Evolutionary conservation across 345 rosid species (phyloP).

Genomic region (Moricandia arvensis): DNA sequence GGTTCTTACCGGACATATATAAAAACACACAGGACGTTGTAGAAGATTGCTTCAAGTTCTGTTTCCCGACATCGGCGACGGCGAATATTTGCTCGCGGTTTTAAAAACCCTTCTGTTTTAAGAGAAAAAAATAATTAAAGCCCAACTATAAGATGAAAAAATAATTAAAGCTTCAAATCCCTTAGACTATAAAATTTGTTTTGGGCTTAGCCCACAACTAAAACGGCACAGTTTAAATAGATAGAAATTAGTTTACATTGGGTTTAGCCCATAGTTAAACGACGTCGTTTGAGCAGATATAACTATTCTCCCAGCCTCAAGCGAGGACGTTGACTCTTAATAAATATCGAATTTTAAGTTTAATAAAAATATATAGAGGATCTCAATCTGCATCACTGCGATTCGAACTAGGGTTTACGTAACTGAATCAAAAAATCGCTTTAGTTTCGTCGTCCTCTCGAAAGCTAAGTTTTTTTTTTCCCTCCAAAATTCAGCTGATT

Average conservation of each 20-base stretch:
- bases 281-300: neutral
- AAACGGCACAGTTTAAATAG: too few relatives aligned
- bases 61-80: constrained; percentile 32
- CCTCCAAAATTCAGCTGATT: constrained; percentile 40
- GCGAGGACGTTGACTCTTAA: constrained; percentile 14
- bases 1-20: constrained; percentile 13
- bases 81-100: constrained; percentile 6
- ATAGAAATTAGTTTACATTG: too few relatives aligned
- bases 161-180: neutral
- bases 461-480: constrained; percentile 31
- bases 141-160: neutral
- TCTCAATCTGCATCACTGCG: constrained; percentile 32
- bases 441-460: neutral
- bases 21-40: neutral
- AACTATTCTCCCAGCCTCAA: neutral
- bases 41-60: constrained; percentile 1
- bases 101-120: neutral
- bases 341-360: neutral
- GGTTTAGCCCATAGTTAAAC: neutral
- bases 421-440: constrained; percentile 5
- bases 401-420: constrained; percentile 66
- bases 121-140: neutral
- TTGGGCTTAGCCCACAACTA: neutral
- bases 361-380: neutral
- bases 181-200: neutral